A percentile compares a stretch with the other conserved stretches of the same genome.
These are phyloP conservation scores for Haplosporangium sp. DNA, from an alignment of 371 early-diverging fungal genomes.

Conservation along the genomic window DNA sequence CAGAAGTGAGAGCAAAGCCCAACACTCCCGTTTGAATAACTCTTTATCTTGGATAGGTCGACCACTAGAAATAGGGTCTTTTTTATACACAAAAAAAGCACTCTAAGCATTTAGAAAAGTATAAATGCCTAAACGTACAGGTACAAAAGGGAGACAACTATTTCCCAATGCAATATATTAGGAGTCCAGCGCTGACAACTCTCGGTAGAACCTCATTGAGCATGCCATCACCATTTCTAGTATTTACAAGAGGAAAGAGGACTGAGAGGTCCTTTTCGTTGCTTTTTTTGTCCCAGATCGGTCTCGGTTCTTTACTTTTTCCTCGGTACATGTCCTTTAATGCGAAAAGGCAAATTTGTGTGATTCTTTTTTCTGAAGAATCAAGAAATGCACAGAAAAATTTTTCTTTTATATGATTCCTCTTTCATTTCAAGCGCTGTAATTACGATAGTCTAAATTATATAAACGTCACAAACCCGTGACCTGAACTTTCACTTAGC, in stretches of 20 bases:
- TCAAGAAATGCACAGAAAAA: neutral
- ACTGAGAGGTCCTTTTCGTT: slow-evolving; percentile 4
- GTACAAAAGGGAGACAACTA: slow-evolving; percentile 15
- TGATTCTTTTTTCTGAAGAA: slow-evolving; percentile 48
- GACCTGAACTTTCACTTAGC: neutral
- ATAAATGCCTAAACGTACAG: slow-evolving; percentile 5
- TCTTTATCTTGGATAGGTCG: slow-evolving; percentile 28
- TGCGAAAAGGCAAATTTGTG: slow-evolving; percentile 52
- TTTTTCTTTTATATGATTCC: slow-evolving; percentile 2
- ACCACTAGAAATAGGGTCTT: slow-evolving; percentile 31
- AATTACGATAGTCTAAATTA: neutral
- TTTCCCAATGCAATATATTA: slow-evolving; percentile 14
- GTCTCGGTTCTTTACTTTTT: slow-evolving; percentile 37
- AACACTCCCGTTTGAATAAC: slow-evolving; percentile 44
- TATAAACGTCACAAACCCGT: too few species aligned
- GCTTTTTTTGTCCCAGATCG: slow-evolving; percentile 39
- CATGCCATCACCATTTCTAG: slow-evolving; percentile 36
- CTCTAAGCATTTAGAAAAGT: slow-evolving; percentile 32
- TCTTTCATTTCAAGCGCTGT: neutral
- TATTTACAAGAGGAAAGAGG: slow-evolving; percentile 25
- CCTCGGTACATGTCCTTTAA: slow-evolving; percentile 51
- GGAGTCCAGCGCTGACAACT: slow-evolving; percentile 48
- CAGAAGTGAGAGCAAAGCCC: slow-evolving; percentile 8
- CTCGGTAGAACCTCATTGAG: slow-evolving; percentile 49
- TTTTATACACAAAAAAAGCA: slow-evolving; percentile 29